Percentiles rank a stretch among this genome's conserved stretches.
Evolutionary conservation across 352 stramenopile species (phyloP).

Genomic region (Aphanomyces euteiches): DNA sequence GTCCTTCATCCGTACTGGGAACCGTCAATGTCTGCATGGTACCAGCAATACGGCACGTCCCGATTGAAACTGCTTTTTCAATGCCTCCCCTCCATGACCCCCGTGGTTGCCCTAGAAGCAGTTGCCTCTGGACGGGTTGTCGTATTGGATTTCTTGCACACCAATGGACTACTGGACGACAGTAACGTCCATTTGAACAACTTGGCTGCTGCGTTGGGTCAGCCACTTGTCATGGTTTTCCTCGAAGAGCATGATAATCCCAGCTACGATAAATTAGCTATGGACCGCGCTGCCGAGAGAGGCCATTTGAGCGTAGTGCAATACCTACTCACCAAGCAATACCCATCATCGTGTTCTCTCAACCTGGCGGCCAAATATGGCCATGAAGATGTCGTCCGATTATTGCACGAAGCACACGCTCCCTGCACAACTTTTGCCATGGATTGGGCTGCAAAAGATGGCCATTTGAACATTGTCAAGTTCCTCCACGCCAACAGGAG

Average conservation of each 20-base stretch:
- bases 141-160: neutral
- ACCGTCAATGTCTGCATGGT: neutral
- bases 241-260: neutral
- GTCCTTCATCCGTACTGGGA: neutral
- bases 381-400: conserved; percentile 31
- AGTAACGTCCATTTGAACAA: neutral
- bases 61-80: neutral
- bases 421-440: conserved; percentile 31
- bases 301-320: conserved; percentile 20
- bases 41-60: neutral
- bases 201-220: neutral
- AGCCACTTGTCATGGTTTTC: neutral
- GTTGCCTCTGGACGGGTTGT: neutral
- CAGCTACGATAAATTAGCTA: neutral
- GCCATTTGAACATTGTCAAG: conserved; percentile 30
- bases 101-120: neutral
- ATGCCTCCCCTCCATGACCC: neutral
- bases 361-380: conserved; percentile 31
- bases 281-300: neutral
- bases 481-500: conserved; percentile 30
- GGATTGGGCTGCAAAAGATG: conserved; percentile 30
- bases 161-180: neutral
- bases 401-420: conserved; percentile 24
- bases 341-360: conserved; percentile 22
- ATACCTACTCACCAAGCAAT: conserved; percentile 3